Base-by-base conservation (phyloP, 2,329 filamentous ascomycete genomes). In the Epicoccum nigrum region DNA sequence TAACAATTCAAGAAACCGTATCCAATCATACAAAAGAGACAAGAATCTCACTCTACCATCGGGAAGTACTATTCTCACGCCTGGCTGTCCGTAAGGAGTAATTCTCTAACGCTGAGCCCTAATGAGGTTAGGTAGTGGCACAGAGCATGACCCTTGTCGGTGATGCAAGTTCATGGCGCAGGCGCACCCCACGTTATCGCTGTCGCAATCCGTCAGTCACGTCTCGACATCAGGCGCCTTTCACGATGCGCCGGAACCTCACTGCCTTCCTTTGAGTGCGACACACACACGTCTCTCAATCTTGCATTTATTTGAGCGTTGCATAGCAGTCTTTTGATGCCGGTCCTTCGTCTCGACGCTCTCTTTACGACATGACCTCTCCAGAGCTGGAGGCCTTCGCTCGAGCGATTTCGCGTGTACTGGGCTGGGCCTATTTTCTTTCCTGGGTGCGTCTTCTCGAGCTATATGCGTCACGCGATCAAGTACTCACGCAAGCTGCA, bases 371-470 rank as follows among this genome's bases (percentile, higher is more conserved):
- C 40, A 65, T 62, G 61, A 49, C 57, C 5, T 60, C 62, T 12
- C 49, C 59, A 9, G 66, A 66, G 42, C 34, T 64, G 21, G 59
- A 68, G 13, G 51, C 62, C 28, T 70, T 73, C 47, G 68, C 69
- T 12, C 62, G 58, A 40, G 70, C 67, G 3, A 46, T 70, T 32
- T 74, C 71, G 12, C 58, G 70, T 16, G 54, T 74, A 3, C 37
- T 74, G 12, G 72, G 72, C 9, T 74, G 70, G 71, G 44, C 58
- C 6, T 74, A 74, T 51, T 70, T 74, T 46, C 49, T 74, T 17
- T 59, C 56, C 49, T 74, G 72, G 72, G 49, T 47, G 39, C 7
- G 49, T 20, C 13, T 33, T 3, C n/a, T 13, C 12, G 19, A 19
- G n/a, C 27, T 25, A 33, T 13, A 2, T 21, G 20, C 9, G 28